Conservation (phyloP, 768 basidiomycete species). For the Suillus discolor region DNA sequence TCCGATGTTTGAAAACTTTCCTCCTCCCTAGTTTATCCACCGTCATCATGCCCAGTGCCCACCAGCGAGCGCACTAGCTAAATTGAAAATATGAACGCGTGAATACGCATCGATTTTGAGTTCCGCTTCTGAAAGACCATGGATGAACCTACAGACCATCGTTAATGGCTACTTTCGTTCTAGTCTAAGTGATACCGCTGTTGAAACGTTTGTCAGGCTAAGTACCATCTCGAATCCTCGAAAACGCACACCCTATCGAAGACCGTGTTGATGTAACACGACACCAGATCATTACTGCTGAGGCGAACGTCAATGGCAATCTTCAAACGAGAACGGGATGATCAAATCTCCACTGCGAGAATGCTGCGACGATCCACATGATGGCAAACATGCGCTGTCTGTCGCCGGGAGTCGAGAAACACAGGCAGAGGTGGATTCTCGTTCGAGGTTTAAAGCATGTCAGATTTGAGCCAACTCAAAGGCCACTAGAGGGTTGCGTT, state of each 20-base stretch:
- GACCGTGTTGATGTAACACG: conserved; percentile 74
- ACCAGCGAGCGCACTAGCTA: conserved; percentile 56
- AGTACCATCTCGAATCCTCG: not conserved
- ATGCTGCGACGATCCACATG: conserved; percentile 64
- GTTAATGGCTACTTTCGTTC: conserved; percentile 63
- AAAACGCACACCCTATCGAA: conserved; percentile 49
- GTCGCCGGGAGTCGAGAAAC: conserved; percentile 68
- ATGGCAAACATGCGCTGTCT: conserved; percentile 72
- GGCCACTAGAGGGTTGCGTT: conserved; percentile 56
- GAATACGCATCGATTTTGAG: not conserved
- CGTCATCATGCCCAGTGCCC: conserved; percentile 64
- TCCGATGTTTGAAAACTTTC: conserved; percentile 62
- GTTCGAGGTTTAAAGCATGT: conserved; percentile 66
- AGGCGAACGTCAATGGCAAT: not conserved
- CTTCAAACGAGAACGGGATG: too few relatives aligned
- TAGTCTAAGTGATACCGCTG: conserved; percentile 50
- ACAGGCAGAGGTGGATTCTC: conserved; percentile 51
- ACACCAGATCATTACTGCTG: conserved; percentile 70
- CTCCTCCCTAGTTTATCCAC: conserved; percentile 71
- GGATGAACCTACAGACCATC: conserved; percentile 53
- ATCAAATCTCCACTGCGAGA: conserved; percentile 77
- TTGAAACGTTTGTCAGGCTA: not conserved
- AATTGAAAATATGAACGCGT: conserved; percentile 57
- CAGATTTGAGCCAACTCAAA: conserved; percentile 66
- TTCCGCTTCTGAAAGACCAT: not conserved